Percentiles rank a stretch among this genome's conserved stretches.
These are phyloP conservation scores for Zasmidium citrigriseum DNA, from an alignment of 2,329 filamentous ascomycete species.

Conservation along the genomic window DNA sequence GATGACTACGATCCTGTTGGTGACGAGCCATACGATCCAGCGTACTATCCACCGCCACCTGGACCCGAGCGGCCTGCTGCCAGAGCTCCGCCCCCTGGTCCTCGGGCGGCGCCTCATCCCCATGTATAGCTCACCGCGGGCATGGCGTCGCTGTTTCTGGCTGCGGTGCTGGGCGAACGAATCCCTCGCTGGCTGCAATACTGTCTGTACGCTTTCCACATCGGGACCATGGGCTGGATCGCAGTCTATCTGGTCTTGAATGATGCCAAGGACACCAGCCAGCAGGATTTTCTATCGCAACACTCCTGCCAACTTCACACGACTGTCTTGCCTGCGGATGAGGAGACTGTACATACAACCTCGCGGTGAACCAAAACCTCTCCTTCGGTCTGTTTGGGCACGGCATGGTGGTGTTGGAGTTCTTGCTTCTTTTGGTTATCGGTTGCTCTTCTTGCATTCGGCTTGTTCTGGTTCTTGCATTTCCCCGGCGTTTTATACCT, in stretches of 20 bases:
- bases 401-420: slow-evolving; percentile 9
- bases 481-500: slow-evolving; percentile 26
- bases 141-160: slow-evolving; percentile 15
- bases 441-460: slow-evolving; percentile 13
- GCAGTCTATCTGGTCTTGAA: background rate
- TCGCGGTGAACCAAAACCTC: slow-evolving; percentile 11
- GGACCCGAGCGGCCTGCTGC: background rate
- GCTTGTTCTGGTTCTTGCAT: slow-evolving; percentile 18
- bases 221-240: background rate
- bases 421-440: slow-evolving; percentile 4
- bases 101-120: background rate
- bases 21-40: slow-evolving; percentile 25
- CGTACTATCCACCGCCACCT: slow-evolving; percentile 28
- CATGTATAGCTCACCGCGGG: slow-evolving; percentile 22
- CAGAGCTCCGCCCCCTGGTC: background rate
- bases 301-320: background rate
- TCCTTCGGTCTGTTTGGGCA: slow-evolving; percentile 8
- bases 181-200: background rate
- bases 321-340: slow-evolving; percentile 13
- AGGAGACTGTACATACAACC: slow-evolving; percentile 17
- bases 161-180: slow-evolving; percentile 1
- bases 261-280: background rate
- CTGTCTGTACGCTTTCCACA: background rate
- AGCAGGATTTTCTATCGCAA: too few species aligned
- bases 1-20: slow-evolving; percentile 32